phyloP scores from a whole-genome alignment of 1,284 basidiomycete species.

The Papiliotrema nemorosa region DNA sequence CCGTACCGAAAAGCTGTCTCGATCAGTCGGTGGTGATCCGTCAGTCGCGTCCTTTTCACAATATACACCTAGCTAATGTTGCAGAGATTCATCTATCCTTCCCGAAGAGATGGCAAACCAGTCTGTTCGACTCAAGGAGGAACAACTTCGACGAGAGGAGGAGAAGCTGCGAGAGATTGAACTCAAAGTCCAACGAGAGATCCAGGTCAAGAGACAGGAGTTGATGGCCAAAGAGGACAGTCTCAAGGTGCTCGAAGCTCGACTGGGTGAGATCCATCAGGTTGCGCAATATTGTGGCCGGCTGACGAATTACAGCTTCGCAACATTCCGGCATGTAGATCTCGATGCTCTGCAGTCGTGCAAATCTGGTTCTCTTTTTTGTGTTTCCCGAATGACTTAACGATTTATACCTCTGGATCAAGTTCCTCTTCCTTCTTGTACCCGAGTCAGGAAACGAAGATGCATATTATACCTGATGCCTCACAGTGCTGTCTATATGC shows the following conservation, averaged over 20 bases:
- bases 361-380: too few species aligned
- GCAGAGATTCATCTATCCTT: constrained; percentile 73
- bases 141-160: constrained; percentile 95
- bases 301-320: not conserved
- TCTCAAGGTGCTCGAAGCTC: constrained; percentile 49
- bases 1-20: constrained; percentile 96
- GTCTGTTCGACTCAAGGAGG: constrained; percentile 95
- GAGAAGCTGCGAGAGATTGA: constrained; percentile 99
- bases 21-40: constrained; percentile 82
- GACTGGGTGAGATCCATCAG: constrained; percentile 29
- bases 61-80: constrained; percentile 7
- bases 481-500: too few species aligned
- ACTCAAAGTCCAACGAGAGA: constrained; percentile 95
- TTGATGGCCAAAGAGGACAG: constrained; percentile 84
- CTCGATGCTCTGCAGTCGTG: too few species aligned
- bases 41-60: constrained; percentile 47
- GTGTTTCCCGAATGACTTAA: too few species aligned
- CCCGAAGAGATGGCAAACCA: constrained; percentile 96
- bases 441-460: too few species aligned
- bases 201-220: constrained; percentile 98
- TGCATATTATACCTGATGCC: too few species aligned
- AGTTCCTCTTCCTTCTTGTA: too few species aligned
- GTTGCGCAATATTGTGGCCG: not conserved
- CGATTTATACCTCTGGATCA: too few species aligned
- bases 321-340: constrained; percentile 6